phyloP scores from a whole-genome alignment of 2,329 filamentous ascomycete species.

The Fusarium xylarioides region DNA sequence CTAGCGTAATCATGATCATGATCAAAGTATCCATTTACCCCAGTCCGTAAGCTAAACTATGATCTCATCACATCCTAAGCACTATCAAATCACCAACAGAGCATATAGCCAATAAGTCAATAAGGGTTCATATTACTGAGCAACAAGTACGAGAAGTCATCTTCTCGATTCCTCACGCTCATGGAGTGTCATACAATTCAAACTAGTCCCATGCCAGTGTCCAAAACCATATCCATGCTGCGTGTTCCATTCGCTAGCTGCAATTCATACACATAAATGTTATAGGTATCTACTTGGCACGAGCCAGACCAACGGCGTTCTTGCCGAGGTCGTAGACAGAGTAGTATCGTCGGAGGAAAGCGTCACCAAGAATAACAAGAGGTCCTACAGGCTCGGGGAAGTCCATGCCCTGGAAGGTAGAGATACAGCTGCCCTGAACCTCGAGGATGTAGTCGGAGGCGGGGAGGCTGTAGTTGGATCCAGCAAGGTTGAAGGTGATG shows the following conservation, averaged over 20 bases:
- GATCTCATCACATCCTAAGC: conserved; percentile 3
- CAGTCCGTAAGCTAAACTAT: not conserved
- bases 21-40: not conserved
- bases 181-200: conserved; percentile 25
- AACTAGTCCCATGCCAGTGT: conserved; percentile 30
- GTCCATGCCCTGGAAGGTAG: conserved; percentile 97
- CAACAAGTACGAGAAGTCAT: conserved; percentile 23
- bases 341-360: conserved; percentile 87
- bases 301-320: conserved; percentile 87
- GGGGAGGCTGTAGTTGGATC: conserved; percentile 91
- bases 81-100: not conserved
- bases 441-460: conserved; percentile 96
- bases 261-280: conserved; percentile 26
- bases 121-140: conserved; percentile 38
- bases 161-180: conserved; percentile 9
- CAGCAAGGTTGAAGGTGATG: conserved; percentile 87
- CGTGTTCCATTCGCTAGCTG: conserved; percentile 31
- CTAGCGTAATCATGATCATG: conserved; percentile 26
- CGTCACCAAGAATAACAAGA: conserved; percentile 92
- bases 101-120: conserved; percentile 8
- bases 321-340: conserved; percentile 96
- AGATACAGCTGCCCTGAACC: conserved; percentile 94
- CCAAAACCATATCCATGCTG: conserved; percentile 30
- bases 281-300: conserved; percentile 67
- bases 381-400: conserved; percentile 88